Conservation (phyloP, 2,329 filamentous ascomycete species). For the Exophiala dermatitidis region DNA sequence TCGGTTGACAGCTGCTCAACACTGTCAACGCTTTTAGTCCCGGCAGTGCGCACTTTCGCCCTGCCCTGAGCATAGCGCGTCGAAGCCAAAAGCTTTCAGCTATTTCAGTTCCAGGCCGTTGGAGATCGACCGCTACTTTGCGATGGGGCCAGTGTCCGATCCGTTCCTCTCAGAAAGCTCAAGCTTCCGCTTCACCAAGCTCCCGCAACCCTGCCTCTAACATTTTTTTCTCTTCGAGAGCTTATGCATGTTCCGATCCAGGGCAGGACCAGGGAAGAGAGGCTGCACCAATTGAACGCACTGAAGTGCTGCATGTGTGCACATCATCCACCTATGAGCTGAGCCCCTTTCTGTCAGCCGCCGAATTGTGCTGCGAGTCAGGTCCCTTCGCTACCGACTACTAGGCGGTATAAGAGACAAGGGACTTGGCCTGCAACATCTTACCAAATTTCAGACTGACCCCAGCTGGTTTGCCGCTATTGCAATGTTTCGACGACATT, state of each 20-base stretch:
- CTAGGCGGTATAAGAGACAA: too few relatives aligned
- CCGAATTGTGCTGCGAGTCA: not conserved
- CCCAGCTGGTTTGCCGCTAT: not conserved
- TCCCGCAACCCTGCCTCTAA: not conserved
- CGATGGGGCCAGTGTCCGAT: not conserved
- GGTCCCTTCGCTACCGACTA: too few relatives aligned
- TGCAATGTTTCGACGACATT: not conserved
- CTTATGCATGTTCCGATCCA: not conserved
- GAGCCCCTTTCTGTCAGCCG: not conserved
- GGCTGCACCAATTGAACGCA: not conserved
- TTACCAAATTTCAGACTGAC: not conserved
- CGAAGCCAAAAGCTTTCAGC: too few relatives aligned
- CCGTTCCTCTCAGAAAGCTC: not conserved
- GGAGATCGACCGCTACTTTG: not conserved
- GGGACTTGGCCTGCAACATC: not conserved
- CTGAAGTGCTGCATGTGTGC: not conserved
- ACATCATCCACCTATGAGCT: constrained; percentile 1
- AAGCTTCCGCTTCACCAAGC: constrained; percentile 1
- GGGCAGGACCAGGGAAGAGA: not conserved
- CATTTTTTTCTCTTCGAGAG: not conserved
- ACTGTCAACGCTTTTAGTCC: not conserved
- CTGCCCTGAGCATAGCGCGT: too few relatives aligned
- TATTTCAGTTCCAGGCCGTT: not conserved
- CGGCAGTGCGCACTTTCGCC: not conserved
- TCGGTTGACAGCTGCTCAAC: not conserved